Evolutionary conservation across 1,139 yeast genomes (phyloP).

Genomic region (Hemisphaericaspora xylanilytica): DNA sequence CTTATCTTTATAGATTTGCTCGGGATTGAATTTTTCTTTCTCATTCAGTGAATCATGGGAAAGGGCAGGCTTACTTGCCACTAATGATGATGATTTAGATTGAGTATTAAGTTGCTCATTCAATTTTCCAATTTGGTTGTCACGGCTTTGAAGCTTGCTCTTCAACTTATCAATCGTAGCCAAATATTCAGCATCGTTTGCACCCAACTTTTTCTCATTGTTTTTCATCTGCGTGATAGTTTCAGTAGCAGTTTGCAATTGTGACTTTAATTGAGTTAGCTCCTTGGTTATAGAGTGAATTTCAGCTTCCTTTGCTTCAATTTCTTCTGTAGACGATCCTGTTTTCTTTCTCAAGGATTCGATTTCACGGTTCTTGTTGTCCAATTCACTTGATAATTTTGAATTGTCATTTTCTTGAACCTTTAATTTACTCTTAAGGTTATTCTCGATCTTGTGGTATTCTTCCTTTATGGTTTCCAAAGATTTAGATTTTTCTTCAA

Average conservation of each 20-base stretch:
- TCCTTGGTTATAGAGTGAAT: not conserved
- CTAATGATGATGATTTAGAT: not conserved
- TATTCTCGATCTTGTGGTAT: not conserved
- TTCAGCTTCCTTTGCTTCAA: not conserved
- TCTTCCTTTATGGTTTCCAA: not conserved
- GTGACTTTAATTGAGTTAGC: not conserved
- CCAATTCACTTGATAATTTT: not conserved
- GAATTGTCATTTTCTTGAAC: not conserved
- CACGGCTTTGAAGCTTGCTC: slow-evolving; percentile 3
- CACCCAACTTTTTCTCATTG: not conserved
- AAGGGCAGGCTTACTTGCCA: not conserved
- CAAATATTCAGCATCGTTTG: not conserved
- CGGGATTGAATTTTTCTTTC: slow-evolving; percentile 2
- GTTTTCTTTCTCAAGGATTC: not conserved
- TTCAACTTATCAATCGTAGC: not conserved
- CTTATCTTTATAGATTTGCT: slow-evolving; percentile 8
- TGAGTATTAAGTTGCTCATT: slow-evolving; percentile 3
- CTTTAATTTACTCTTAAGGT: not conserved
- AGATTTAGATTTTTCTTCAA: not conserved
- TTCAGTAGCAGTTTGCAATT: too few species aligned
- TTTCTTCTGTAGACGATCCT: not conserved
- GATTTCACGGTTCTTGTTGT: not conserved
- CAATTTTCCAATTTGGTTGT: slow-evolving; percentile 5
- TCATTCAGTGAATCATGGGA: not conserved
- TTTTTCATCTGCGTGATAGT: not conserved